A percentile compares a stretch with the other conserved stretches of the same genome.
These are phyloP conservation scores for Crotalaria pallida DNA, from an alignment of 306 rosid species.

Conservation along the genomic window DNA sequence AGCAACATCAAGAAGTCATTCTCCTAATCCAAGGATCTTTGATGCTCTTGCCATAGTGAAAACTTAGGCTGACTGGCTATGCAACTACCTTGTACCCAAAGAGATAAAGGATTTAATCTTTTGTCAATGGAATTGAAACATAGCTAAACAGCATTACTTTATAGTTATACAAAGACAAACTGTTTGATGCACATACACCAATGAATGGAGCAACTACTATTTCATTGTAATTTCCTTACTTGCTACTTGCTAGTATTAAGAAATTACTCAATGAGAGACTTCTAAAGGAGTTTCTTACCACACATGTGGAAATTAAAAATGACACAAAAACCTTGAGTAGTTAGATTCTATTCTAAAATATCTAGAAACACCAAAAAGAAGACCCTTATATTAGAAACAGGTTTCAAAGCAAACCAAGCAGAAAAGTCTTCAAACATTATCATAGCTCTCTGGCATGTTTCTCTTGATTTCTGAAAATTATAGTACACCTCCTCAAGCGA, in stretches of 20 bases:
- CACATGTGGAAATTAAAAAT: background rate
- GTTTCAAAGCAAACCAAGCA: background rate
- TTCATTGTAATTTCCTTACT: background rate
- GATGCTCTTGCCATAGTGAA: background rate
- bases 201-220: background rate
- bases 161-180: background rate
- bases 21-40: background rate
- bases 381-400: background rate
- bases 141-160: background rate
- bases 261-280: background rate
- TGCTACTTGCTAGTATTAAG: background rate
- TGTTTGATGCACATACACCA: background rate
- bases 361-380: background rate
- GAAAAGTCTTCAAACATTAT: background rate
- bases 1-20: background rate
- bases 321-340: background rate
- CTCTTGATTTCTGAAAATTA: background rate
- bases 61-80: background rate
- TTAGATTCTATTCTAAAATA: background rate
- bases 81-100: background rate
- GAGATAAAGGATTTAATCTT: background rate
- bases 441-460: background rate
- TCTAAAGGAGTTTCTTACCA: background rate
- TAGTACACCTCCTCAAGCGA: background rate
- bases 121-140: background rate